Evolutionary conservation across 805 yeast species (phyloP).

Genomic region (Candida ovalis): DNA sequence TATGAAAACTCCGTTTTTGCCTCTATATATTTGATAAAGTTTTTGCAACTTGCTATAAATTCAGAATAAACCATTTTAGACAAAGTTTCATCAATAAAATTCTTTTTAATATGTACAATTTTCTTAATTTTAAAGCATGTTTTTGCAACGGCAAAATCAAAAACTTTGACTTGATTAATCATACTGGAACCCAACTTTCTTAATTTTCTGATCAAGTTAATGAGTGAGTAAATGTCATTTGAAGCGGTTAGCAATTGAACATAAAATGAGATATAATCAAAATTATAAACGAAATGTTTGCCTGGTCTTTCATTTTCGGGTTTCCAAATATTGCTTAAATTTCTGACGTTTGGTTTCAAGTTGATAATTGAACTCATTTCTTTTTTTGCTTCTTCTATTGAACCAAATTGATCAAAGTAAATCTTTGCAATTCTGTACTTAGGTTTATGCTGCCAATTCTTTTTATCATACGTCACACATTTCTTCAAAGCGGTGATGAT

Average conservation of each 20-base stretch:
- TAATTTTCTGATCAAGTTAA: slow-evolving; percentile 64
- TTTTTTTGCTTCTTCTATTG: slow-evolving; percentile 50
- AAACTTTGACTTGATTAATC: slow-evolving; percentile 57
- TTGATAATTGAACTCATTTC: slow-evolving; percentile 64
- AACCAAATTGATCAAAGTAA: slow-evolving; percentile 48
- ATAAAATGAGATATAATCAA: slow-evolving; percentile 62
- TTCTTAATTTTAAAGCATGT: slow-evolving; percentile 50
- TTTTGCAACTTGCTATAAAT: slow-evolving; percentile 38
- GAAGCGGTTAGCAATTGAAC: slow-evolving; percentile 50
- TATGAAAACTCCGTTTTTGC: slow-evolving; percentile 32
- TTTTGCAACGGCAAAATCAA: slow-evolving; percentile 58
- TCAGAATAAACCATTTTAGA: slow-evolving; percentile 40
- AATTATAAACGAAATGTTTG: slow-evolving; percentile 77
- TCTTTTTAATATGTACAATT: slow-evolving; percentile 38
- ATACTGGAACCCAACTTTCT: slow-evolving; percentile 75
- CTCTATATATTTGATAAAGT: slow-evolving; percentile 24
- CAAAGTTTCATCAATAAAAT: slow-evolving; percentile 50
- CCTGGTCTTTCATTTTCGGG: slow-evolving; percentile 93
- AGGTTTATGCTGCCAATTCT: slow-evolving; percentile 91
- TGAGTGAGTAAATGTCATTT: slow-evolving; percentile 56
- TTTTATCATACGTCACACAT: slow-evolving; percentile 60
- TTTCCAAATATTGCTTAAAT: slow-evolving; percentile 85
- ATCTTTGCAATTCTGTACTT: slow-evolving; percentile 67
- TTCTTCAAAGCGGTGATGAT: slow-evolving; percentile 45
- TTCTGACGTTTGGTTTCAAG: slow-evolving; percentile 62